phyloP scores from a whole-genome alignment of 1,284 basidiomycete species.

The Hortiboletus rubellus region DNA sequence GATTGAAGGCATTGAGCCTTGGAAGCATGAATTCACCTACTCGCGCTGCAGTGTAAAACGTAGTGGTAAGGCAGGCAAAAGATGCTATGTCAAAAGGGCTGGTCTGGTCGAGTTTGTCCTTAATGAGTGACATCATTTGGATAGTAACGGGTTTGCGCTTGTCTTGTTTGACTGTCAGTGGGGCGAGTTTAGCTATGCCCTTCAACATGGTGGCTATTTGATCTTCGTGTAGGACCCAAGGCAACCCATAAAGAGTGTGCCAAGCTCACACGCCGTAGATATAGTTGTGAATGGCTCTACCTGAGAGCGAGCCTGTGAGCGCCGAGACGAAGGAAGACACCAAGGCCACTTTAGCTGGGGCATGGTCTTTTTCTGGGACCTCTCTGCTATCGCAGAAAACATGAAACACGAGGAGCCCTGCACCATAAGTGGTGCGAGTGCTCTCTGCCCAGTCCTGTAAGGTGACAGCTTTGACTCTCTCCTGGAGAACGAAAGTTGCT shows the following conservation, averaged over 20 bases:
- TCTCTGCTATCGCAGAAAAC: background rate
- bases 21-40: background rate
- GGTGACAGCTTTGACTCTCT: background rate
- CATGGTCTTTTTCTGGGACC: background rate
- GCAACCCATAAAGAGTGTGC: background rate
- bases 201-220: background rate
- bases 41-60: background rate
- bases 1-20: background rate
- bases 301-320: background rate
- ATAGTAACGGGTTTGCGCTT: background rate
- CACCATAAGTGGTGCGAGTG: background rate
- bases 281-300: background rate
- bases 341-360: rapidly evolving
- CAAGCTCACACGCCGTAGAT: background rate
- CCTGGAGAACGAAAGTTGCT: background rate
- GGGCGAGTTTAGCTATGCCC: background rate
- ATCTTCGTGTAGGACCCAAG: background rate
- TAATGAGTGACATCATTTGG: background rate
- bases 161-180: rapidly evolving
- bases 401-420: background rate
- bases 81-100: background rate
- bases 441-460: background rate
- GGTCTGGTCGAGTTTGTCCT: background rate
- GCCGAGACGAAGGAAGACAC: background rate
- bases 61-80: background rate